These are phyloP conservation scores for Barbarea vulgaris DNA, from an alignment of 345 rosid species.

Conservation along the genomic window DNA sequence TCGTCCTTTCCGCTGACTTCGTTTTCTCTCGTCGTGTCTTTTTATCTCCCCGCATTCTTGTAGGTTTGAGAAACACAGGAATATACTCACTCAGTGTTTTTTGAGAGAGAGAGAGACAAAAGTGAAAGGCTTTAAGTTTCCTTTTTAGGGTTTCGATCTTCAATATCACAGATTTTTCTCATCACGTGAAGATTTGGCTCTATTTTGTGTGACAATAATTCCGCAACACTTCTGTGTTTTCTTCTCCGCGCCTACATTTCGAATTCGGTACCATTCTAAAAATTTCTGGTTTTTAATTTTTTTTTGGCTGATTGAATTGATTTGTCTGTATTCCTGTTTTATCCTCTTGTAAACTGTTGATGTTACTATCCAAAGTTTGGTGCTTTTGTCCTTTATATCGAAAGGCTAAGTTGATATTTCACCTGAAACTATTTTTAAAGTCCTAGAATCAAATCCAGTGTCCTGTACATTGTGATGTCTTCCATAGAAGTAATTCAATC, in stretches of 20 bases:
- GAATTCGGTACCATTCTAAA: slow-evolving; percentile 21
- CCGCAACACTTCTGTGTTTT: background rate
- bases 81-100: background rate
- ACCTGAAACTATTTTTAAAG: background rate
- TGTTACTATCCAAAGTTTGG: slow-evolving; percentile 24
- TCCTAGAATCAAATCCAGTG: background rate
- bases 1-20: background rate
- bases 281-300: background rate
- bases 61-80: slow-evolving; percentile 10
- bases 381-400: slow-evolving; percentile 15
- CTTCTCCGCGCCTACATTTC: slow-evolving; percentile 9
- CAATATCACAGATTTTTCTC: slow-evolving; percentile 2
- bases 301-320: slow-evolving; percentile 1
- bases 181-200: background rate
- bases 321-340: slow-evolving; percentile 29
- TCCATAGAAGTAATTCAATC: slow-evolving; percentile 20
- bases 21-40: background rate
- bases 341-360: background rate
- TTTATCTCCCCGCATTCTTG: background rate
- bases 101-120: background rate
- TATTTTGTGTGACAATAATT: background rate
- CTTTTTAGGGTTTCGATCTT: slow-evolving; percentile 29
- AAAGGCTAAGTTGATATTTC: background rate
- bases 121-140: slow-evolving; percentile 12
- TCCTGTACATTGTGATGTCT: background rate